Conservation (phyloP, 441 rosid genomes). For the Aleurites moluccanus region DNA sequence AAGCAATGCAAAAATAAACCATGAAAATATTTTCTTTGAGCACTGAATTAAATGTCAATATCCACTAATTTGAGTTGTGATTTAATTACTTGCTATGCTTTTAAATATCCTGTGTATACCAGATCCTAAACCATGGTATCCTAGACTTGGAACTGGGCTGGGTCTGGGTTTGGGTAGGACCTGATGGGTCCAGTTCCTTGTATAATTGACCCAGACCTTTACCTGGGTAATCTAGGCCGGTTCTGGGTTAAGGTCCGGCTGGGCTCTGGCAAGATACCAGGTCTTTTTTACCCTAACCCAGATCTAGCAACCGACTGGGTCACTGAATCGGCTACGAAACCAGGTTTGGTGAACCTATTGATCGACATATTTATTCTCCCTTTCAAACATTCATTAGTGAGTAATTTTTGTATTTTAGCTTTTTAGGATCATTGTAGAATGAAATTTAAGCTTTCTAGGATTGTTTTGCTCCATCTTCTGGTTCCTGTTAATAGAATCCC, state of each 20-base stretch:
- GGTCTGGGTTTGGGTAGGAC: too few species aligned
- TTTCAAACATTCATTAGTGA: background rate
- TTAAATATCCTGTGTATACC: background rate
- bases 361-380: background rate
- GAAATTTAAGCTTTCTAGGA: background rate
- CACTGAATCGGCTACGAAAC: too few species aligned
- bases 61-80: background rate
- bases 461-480: background rate
- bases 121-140: background rate
- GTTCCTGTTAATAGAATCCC: background rate
- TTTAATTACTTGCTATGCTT: background rate
- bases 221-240: too few species aligned
- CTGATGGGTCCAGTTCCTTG: too few species aligned
- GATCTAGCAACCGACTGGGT: too few species aligned
- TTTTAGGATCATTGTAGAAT: background rate
- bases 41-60: background rate
- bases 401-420: background rate
- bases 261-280: too few species aligned
- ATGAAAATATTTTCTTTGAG: background rate
- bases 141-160: too few species aligned
- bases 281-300: too few species aligned
- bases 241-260: too few species aligned
- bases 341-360: too few species aligned
- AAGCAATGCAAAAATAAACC: conserved; percentile 1
- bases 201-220: too few species aligned